Evolutionary conservation across 352 stramenopile genomes (phyloP).

Genomic region (Phytopythium aichiense): DNA sequence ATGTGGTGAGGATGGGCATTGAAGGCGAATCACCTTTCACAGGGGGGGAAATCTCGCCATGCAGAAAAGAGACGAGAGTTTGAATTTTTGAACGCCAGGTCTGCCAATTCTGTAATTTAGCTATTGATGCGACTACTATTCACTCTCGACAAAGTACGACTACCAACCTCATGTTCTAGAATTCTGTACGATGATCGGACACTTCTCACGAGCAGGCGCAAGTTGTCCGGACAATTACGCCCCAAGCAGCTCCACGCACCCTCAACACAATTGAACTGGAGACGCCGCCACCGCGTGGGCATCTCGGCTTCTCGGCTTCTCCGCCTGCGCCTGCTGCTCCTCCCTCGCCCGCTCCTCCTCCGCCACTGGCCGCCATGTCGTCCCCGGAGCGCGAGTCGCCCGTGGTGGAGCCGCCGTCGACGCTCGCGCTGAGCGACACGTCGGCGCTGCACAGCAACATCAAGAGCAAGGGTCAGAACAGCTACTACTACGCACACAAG

Average conservation of each 20-base stretch:
- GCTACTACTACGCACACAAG: slow-evolving; percentile 89
- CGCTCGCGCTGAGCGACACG: slow-evolving; percentile 7
- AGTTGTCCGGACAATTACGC: no score
- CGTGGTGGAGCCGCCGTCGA: slow-evolving; percentile 1
- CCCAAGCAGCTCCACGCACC: no score
- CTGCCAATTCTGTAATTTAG: no score
- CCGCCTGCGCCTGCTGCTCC: no score
- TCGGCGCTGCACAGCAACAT: slow-evolving; percentile 84
- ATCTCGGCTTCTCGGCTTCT: no score
- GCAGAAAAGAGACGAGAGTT: no score
- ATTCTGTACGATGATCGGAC: slow-evolving; percentile 3
- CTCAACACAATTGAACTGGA: no score
- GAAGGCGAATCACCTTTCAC: neutral
- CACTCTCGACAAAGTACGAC: neutral
- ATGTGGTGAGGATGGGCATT: neutral
- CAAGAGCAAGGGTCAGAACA: slow-evolving; percentile 77
- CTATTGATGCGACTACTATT: neutral
- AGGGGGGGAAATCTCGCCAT: neutral
- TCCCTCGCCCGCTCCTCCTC: neutral
- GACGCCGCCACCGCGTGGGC: no score
- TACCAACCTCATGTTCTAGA: neutral
- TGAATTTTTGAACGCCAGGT: neutral
- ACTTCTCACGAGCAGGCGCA: neutral
- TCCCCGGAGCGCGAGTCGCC: slow-evolving; percentile 3
- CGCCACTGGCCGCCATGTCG: neutral